Conservation (phyloP, 441 rosid species). For the Corymbia calophylla region DNA sequence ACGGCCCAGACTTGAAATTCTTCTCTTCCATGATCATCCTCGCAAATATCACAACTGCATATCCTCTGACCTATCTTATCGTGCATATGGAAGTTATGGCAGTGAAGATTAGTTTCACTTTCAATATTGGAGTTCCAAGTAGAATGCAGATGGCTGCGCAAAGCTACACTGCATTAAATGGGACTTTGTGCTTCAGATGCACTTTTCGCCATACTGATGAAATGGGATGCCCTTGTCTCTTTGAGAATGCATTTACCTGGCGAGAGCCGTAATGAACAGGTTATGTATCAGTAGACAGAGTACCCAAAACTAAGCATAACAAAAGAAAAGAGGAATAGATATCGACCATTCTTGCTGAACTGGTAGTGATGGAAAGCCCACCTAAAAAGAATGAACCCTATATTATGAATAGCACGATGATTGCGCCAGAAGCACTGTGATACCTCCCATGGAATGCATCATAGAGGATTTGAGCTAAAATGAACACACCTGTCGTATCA, state of each 20-base stretch:
- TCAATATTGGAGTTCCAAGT: constrained; percentile 46
- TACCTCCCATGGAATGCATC: not conserved
- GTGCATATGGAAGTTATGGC: constrained; percentile 49
- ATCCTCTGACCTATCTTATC: constrained; percentile 56
- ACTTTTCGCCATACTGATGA: constrained; percentile 41
- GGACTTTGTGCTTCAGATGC: constrained; percentile 45
- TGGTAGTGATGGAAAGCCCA: not conserved
- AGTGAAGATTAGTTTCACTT: constrained; percentile 39
- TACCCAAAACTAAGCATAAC: not conserved
- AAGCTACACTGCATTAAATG: constrained; percentile 51
- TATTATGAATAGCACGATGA: not conserved
- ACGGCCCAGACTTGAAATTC: constrained; percentile 47
- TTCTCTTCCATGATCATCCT: constrained; percentile 45
- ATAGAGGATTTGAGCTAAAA: not conserved
- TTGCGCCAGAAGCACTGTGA: not conserved
- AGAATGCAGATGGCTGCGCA: constrained; percentile 37
- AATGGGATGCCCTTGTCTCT: constrained; percentile 47
- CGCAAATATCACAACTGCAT: constrained; percentile 43
- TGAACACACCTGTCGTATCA: not conserved
- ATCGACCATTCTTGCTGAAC: constrained; percentile 17
- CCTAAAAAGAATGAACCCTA: not conserved
- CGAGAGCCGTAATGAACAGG: not conserved
- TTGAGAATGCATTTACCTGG: constrained; percentile 49
- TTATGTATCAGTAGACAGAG: not conserved
- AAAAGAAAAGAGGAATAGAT: not conserved